Conservation (phyloP, 192 early-diverging fungal species). For the Pilaira anomala region DNA sequence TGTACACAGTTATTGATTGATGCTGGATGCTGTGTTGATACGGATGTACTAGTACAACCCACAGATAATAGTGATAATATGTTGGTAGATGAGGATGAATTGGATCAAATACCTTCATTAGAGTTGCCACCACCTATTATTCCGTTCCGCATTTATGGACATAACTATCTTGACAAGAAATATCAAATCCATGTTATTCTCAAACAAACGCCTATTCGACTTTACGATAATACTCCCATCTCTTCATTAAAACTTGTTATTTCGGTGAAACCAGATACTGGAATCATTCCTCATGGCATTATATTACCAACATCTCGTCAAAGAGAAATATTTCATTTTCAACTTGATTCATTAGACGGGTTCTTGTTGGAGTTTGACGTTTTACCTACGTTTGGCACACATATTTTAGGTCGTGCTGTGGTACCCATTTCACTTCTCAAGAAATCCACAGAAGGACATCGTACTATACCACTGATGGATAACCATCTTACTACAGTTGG, state of each 20-base stretch:
- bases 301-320: slow-evolving; percentile 85
- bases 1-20: slow-evolving; percentile 74
- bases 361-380: slow-evolving; percentile 92
- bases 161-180: slow-evolving; percentile 92
- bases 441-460: slow-evolving; percentile 40
- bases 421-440: slow-evolving; percentile 30
- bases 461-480: slow-evolving; percentile 78
- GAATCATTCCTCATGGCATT: slow-evolving; percentile 83
- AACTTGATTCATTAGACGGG: slow-evolving; percentile 64
- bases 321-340: slow-evolving; percentile 75
- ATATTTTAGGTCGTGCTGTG: slow-evolving; percentile 83
- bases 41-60: neutral
- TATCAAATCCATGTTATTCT: slow-evolving; percentile 78
- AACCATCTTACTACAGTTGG: slow-evolving; percentile 88
- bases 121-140: slow-evolving; percentile 95
- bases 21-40: slow-evolving; percentile 43
- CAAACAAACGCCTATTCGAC: slow-evolving; percentile 47
- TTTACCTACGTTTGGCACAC: slow-evolving; percentile 92
- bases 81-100: slow-evolving; percentile 60
- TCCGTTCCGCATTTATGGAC: slow-evolving; percentile 96
- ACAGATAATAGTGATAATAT: slow-evolving; percentile 47
- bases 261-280: slow-evolving; percentile 78
- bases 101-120: slow-evolving; percentile 88
- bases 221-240: slow-evolving; percentile 59
- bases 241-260: slow-evolving; percentile 85